These are phyloP conservation scores for Phytophthora pinifolia DNA, from an alignment of 352 stramenopile species.

Conservation along the genomic window DNA sequence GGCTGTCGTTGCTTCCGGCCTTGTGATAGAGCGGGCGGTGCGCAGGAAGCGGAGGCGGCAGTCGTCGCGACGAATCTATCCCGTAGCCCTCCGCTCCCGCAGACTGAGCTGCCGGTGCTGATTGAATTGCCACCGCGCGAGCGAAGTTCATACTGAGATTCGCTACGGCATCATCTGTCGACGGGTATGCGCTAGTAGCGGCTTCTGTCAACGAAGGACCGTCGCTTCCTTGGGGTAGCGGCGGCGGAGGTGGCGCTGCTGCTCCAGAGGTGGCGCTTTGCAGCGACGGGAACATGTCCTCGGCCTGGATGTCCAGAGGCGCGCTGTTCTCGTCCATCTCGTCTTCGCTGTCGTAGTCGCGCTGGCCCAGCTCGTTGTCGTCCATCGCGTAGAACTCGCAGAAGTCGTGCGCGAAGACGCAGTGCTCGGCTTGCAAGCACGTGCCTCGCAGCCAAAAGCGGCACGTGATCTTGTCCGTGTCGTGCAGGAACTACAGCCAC, in stretches of 20 bases:
- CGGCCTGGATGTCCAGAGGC: conserved; percentile 59
- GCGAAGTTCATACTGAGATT: conserved; percentile 79
- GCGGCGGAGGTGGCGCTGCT: conserved; percentile 9
- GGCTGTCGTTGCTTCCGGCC: conserved; percentile 33
- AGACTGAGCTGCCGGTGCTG: conserved; percentile 11
- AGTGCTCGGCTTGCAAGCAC: conserved; percentile 77
- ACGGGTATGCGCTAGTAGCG: conserved; percentile 19
- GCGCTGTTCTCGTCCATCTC: conserved; percentile 49
- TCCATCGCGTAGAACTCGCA: conserved; percentile 72
- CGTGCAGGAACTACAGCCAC: conserved; percentile 74
- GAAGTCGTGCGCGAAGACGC: conserved; percentile 84
- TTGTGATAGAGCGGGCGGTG: conserved; percentile 62
- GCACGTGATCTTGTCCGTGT: conserved; percentile 82
- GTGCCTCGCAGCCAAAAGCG: conserved; percentile 83
- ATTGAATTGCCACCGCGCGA: conserved; percentile 66
- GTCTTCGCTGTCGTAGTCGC: conserved; percentile 82
- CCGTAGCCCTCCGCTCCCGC: conserved; percentile 16
- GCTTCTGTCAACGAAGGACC: conserved; percentile 4
- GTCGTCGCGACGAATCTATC: conserved; percentile 20
- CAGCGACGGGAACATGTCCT: conserved; percentile 83
- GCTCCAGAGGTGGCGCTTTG: conserved; percentile 28
- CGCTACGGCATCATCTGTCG: conserved; percentile 25
- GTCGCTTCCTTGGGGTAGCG: conserved; percentile 10
- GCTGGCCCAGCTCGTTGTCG: conserved; percentile 33
- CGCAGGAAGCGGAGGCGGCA: conserved; percentile 20